Conservation (phyloP, 176 grass and related monocot genomes). For the Areca catechu region DNA sequence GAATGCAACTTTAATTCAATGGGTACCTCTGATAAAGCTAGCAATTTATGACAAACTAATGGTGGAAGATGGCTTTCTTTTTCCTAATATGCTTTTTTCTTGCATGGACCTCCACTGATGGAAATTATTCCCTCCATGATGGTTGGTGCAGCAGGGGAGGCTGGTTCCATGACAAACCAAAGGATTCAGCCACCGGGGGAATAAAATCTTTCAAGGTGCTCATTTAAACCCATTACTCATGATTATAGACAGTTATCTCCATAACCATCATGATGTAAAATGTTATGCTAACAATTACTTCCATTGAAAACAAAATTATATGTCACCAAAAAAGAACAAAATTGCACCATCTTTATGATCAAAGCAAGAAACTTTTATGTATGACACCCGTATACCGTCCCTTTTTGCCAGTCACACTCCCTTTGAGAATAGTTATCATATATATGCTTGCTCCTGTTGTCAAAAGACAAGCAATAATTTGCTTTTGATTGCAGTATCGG, state of each 20-base stretch:
- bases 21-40: conserved; percentile 44
- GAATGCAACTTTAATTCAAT: conserved; percentile 31
- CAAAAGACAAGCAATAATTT: too few species aligned
- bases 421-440: too few species aligned
- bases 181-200: conserved; percentile 47
- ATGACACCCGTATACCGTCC: too few species aligned
- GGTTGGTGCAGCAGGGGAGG: conserved; percentile 31
- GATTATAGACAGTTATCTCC: conserved; percentile 44
- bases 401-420: too few species aligned
- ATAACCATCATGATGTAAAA: conserved; percentile 18
- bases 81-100: conserved; percentile 27
- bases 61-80: conserved; percentile 58
- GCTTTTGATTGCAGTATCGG: too few species aligned
- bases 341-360: too few species aligned
- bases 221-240: conserved; percentile 23
- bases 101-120: conserved; percentile 62
- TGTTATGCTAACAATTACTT: too few species aligned
- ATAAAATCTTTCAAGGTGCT: conserved; percentile 66
- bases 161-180: conserved; percentile 77
- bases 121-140: conserved; percentile 39
- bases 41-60: conserved; percentile 58
- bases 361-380: too few species aligned
- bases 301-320: too few species aligned
- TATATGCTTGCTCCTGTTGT: too few species aligned
- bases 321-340: too few species aligned